Evolutionary conservation across 345 rosid species (phyloP).

Genomic region (Psidium friedrichsthalianum): DNA sequence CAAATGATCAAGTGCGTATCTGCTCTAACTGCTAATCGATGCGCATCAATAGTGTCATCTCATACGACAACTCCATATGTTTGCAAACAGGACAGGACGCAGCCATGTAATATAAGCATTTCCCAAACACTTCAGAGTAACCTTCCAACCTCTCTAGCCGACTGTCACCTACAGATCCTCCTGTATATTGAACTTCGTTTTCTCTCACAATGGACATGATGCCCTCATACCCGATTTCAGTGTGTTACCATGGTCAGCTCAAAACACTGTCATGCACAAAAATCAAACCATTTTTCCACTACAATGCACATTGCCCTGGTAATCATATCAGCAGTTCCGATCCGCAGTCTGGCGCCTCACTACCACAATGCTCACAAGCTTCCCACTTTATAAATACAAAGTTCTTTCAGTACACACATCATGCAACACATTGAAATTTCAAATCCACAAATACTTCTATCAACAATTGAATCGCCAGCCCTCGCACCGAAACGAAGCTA

Average conservation of each 20-base stretch:
- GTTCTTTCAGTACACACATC: neutral
- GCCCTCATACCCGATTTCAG: neutral
- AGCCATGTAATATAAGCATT: neutral
- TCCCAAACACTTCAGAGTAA: neutral
- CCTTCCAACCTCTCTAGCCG: neutral
- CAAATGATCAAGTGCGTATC: neutral
- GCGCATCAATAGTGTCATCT: neutral
- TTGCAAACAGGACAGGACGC: neutral
- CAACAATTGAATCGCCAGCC: neutral
- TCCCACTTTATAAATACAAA: neutral
- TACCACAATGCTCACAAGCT: neutral
- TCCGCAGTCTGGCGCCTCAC: neutral
- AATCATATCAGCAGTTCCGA: neutral
- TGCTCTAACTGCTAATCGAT: neutral
- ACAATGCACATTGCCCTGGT: neutral
- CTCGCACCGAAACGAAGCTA: neutral
- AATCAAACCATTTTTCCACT: neutral
- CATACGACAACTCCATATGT: neutral
- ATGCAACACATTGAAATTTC: neutral
- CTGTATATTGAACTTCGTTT: neutral
- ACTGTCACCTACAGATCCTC: neutral
- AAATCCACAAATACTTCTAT: neutral
- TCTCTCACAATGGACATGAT: neutral
- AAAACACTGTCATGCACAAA: neutral
- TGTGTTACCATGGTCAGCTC: neutral